These are phyloP conservation scores for Umbilicus rupestris DNA, from an alignment of 164 flowering plant species.

Conservation along the genomic window DNA sequence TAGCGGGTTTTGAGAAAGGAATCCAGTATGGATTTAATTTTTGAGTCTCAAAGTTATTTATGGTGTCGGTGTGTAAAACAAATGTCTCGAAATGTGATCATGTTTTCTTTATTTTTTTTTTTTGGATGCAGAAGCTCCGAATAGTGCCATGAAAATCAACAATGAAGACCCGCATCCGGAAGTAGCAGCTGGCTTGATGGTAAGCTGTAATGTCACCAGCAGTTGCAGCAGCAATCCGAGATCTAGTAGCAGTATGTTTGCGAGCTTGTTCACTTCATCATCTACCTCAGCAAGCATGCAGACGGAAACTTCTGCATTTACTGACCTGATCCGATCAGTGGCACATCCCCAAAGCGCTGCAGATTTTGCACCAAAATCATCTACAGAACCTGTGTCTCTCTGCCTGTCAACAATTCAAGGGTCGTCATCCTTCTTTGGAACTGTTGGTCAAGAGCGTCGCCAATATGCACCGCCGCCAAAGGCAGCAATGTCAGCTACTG, in stretches of 20 bases:
- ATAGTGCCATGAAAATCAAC: constrained; percentile 18
- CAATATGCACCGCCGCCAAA: constrained; percentile 46
- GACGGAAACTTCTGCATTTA: constrained; percentile 37
- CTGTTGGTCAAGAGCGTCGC: constrained; percentile 34
- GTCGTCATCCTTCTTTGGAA: constrained; percentile 41
- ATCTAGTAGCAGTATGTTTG: constrained; percentile 39
- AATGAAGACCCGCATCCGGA: constrained; percentile 20
- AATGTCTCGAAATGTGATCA: neutral
- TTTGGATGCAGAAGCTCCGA: constrained; percentile 27
- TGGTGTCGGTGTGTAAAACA: neutral
- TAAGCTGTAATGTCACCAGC: constrained; percentile 30
- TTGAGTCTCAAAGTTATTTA: constrained; percentile 21
- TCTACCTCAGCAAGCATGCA: constrained; percentile 23
- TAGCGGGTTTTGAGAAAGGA: constrained; percentile 16
- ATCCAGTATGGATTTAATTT: constrained; percentile 14
- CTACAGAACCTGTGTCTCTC: constrained; percentile 49
- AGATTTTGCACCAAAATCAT: constrained; percentile 26
- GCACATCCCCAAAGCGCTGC: constrained; percentile 23
- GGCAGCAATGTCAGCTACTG: constrained; percentile 80
- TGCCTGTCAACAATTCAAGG: constrained; percentile 47
- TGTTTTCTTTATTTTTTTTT: neutral
- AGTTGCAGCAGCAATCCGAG: constrained; percentile 30
- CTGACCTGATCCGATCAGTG: constrained; percentile 36
- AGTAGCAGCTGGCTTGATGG: constrained; percentile 18
- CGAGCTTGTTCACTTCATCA: constrained; percentile 58